Base-by-base conservation (phyloP, 306 rosid genomes). In the Prunus mongolica region DNA sequence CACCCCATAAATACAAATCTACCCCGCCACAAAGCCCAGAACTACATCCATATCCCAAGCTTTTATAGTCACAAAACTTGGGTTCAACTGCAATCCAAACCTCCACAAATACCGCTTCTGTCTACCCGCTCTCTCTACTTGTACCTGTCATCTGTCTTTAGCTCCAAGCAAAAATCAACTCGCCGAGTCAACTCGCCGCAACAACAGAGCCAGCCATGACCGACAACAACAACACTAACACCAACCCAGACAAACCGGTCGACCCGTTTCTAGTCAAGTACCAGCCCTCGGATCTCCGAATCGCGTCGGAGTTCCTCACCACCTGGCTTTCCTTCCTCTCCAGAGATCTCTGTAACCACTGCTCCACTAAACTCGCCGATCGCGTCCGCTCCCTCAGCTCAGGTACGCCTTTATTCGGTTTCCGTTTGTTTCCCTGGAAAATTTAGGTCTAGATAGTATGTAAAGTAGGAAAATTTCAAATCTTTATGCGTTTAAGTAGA, bases 281-380 rank as follows among this genome's bases (percentile, higher is more conserved):
- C 61, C 88, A 89, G 56, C 91, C 96, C 0, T 86, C 93, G 5
- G 99, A 96, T 32, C 87, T 89, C 22, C 88, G 82, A 87, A 93
- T 90, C 82, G 99, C 96, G 11, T 91, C 97, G 0, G 98, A 96
- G 84, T 96, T 96, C 25, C 91, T 96, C 47, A 54, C 79, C 79
- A 87, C 88, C 0, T 93, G 99, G 98, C 94, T 89, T 61, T 93
- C 99, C 9, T 96, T 96, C 56, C 99, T 96, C 79, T 82, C 99
- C 18, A 75, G 71, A 85, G 98, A 88, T 89, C 97, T 96, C 74
- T 96, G 99, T 86, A 56, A 27, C 9, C 18, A 27, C 46, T 96
- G 99, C 85, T 73, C 93, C 34, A 78, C 57, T 70, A 57, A 45
- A 49, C 97, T 96, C 81, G 67, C 93, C 73, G 86, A 83, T 84